phyloP scores from a whole-genome alignment of 2,329 filamentous ascomycete genomes.

The Elsinoe fawcettii region DNA sequence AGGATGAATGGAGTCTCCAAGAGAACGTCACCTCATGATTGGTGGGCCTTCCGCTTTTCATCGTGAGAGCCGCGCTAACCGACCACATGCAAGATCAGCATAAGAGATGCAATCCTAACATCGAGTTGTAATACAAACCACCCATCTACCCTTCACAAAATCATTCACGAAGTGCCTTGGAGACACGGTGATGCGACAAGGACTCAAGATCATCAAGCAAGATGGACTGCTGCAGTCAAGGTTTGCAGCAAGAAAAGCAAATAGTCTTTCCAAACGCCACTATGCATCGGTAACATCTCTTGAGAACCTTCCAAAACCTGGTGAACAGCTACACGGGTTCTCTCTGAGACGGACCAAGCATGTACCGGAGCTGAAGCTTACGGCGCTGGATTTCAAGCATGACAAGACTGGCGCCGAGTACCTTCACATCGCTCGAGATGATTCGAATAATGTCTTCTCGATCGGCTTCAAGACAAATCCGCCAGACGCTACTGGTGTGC shows the following conservation, averaged over 20 bases:
- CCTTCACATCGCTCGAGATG: conserved; percentile 86
- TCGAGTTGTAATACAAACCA: not conserved
- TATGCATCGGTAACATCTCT: conserved; percentile 67
- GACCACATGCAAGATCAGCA: not conserved
- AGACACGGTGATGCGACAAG: not conserved
- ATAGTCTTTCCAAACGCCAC: conserved; percentile 21
- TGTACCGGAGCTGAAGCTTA: conserved; percentile 87
- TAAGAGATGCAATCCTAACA: not conserved
- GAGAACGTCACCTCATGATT: conserved; percentile 12
- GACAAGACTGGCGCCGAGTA: conserved; percentile 96
- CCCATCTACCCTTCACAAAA: not conserved
- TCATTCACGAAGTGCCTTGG: not conserved
- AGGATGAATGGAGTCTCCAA: conserved; percentile 8
- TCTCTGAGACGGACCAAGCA: conserved; percentile 82
- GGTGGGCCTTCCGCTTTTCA: conserved; percentile 10
- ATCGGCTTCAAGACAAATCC: conserved; percentile 99
- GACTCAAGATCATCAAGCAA: not conserved
- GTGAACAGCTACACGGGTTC: conserved; percentile 87
- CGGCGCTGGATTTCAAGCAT: conserved; percentile 81
- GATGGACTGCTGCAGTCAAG: conserved; percentile 4
- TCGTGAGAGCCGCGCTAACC: conserved; percentile 1
- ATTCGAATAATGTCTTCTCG: conserved; percentile 98
- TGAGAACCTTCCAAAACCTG: conserved; percentile 65
- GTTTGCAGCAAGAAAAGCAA: not conserved
- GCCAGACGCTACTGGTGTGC: conserved; percentile 89